phyloP scores from a whole-genome alignment of 352 stramenopile genomes.

The Globisporangium spiculum region DNA sequence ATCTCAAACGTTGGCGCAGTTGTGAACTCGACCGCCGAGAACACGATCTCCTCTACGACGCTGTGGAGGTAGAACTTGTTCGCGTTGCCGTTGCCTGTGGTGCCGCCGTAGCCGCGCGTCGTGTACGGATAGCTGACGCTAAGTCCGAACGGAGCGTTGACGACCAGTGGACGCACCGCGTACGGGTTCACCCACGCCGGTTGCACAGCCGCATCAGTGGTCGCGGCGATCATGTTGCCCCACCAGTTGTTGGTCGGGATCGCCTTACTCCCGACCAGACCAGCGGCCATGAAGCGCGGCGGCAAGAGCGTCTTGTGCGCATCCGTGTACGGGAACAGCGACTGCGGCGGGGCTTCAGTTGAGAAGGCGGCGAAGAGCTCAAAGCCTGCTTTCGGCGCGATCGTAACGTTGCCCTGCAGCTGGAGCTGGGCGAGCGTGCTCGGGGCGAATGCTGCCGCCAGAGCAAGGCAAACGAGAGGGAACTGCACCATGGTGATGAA shows the following conservation, averaged over 20 bases:
- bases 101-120: slow-evolving; percentile 42
- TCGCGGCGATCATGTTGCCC: slow-evolving; percentile 60
- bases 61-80: slow-evolving; percentile 53
- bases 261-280: slow-evolving; percentile 34
- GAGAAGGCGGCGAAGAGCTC: slow-evolving; percentile 31
- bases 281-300: slow-evolving; percentile 51
- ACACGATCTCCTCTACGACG: slow-evolving; percentile 41
- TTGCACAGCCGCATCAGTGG: slow-evolving; percentile 28
- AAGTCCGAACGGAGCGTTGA: slow-evolving; percentile 39
- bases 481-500: slow-evolving; percentile 1
- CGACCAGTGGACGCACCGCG: slow-evolving; percentile 39
- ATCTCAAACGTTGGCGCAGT: slow-evolving; percentile 31
- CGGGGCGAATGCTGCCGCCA: neutral
- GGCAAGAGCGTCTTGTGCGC: slow-evolving; percentile 32
- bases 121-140: slow-evolving; percentile 55
- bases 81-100: slow-evolving; percentile 42
- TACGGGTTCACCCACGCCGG: slow-evolving; percentile 71
- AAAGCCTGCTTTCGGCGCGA: slow-evolving; percentile 23
- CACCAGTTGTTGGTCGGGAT: slow-evolving; percentile 79
- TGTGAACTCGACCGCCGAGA: slow-evolving; percentile 53
- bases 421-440: slow-evolving; percentile 17
- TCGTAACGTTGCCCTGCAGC: slow-evolving; percentile 21
- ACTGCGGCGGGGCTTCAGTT: slow-evolving; percentile 22
- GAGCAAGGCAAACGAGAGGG: neutral
- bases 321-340: slow-evolving; percentile 25